A percentile compares a stretch with the other conserved stretches of the same genome.
These are phyloP conservation scores for Pseudogymnoascus sp. DNA, from an alignment of 2,329 filamentous ascomycete genomes.

Conservation along the genomic window DNA sequence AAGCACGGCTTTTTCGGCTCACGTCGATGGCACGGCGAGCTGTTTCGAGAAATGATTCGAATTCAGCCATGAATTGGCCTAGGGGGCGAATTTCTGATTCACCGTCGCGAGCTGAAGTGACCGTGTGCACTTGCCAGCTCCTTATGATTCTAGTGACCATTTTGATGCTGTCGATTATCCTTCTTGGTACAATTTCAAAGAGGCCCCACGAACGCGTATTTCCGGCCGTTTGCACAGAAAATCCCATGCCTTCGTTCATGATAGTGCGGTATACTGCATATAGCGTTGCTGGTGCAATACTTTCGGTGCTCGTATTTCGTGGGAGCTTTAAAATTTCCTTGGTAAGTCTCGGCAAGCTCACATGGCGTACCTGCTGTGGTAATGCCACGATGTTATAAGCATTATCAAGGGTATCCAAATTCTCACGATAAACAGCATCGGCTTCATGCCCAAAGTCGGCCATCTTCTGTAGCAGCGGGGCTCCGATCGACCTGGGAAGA, in stretches of 20 bases:
- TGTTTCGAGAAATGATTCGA: conserved; percentile 39
- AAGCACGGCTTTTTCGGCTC: conserved; percentile 42
- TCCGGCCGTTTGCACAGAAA: not conserved
- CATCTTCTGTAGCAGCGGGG: conserved; percentile 37
- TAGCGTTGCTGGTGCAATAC: not conserved
- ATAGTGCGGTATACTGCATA: conserved; percentile 7
- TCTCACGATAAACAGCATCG: conserved; percentile 39
- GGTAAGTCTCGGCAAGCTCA: not conserved
- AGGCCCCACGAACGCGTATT: not conserved
- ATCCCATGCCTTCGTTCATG: conserved; percentile 2
- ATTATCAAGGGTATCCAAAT: conserved; percentile 40
- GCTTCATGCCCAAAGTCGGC: conserved; percentile 36
- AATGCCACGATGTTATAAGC: conserved; percentile 42
- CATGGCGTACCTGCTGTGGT: conserved; percentile 30
- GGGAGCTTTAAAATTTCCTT: not conserved
- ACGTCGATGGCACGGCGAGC: conserved; percentile 44
- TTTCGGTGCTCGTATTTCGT: not conserved
- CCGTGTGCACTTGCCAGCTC: not conserved
- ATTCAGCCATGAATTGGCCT: conserved; percentile 26
- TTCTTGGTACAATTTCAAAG: conserved; percentile 6
- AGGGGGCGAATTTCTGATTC: not conserved
- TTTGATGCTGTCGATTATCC: conserved; percentile 3
- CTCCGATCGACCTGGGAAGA: conserved; percentile 39
- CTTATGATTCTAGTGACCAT: not conserved
- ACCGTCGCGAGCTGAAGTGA: not conserved